A percentile compares a stretch with the other conserved stretches of the same genome.
phyloP scores from a whole-genome alignment of 2,329 filamentous ascomycete genomes.

The Ilyonectria robusta region DNA sequence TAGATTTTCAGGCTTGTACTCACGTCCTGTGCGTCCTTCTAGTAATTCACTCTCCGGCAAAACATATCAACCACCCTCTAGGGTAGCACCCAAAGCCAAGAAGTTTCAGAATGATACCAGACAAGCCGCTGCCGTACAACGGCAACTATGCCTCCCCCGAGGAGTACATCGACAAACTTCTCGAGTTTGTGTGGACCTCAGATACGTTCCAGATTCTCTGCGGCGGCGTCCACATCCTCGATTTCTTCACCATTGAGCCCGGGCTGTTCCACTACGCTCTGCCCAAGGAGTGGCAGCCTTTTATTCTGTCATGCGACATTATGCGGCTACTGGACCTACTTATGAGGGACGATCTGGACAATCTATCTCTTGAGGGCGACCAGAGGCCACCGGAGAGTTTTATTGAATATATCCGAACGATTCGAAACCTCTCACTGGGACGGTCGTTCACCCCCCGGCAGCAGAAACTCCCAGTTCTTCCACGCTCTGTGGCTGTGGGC shows the following conservation, averaged over 20 bases:
- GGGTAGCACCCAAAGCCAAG: constrained; percentile 34
- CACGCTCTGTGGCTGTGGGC: constrained; percentile 82
- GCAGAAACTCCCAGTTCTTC: constrained; percentile 69
- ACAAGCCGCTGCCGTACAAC: constrained; percentile 76
- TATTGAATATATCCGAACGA: constrained; percentile 78
- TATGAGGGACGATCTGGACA: constrained; percentile 80
- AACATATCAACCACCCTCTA: constrained; percentile 29
- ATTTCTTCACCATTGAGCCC: constrained; percentile 91
- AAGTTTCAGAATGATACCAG: constrained; percentile 60
- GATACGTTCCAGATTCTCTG: constrained; percentile 89
- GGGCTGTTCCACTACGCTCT: constrained; percentile 85
- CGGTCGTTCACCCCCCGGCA: constrained; percentile 69
- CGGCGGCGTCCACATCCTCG: constrained; percentile 95
- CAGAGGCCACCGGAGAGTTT: constrained; percentile 68
- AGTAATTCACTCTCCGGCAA: background rate
- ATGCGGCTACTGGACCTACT: constrained; percentile 86
- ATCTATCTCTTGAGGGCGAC: constrained; percentile 44
- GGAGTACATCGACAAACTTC: constrained; percentile 82
- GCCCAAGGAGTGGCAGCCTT: constrained; percentile 84
- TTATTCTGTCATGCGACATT: constrained; percentile 79
- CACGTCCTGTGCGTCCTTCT: background rate
- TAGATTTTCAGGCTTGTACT: background rate
- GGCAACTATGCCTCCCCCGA: constrained; percentile 79
- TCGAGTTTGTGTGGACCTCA: constrained; percentile 82
- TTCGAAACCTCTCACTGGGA: constrained; percentile 78